Evolutionary conservation across 495 filamentous ascomycete species (phyloP).

Genomic region (Penicillium simplicissimum): DNA sequence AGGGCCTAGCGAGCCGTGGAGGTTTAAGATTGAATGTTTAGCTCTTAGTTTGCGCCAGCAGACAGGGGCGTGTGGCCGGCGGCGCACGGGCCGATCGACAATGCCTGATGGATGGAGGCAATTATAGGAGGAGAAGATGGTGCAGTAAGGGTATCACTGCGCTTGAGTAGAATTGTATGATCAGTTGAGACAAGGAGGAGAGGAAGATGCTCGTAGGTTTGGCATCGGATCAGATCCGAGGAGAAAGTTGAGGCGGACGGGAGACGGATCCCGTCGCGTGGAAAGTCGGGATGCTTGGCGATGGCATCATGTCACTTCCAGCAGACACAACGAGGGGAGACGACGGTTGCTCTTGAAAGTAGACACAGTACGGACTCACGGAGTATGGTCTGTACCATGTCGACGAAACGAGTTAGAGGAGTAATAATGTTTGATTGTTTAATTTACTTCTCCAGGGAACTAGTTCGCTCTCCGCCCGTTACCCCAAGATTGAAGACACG

Average conservation of each 20-base stretch:
- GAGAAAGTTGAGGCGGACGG: neutral
- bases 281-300: conserved; percentile 1
- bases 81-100: conserved; percentile 28
- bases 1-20: neutral
- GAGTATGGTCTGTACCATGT: too few species aligned
- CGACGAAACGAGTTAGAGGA: neutral
- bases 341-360: neutral
- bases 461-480: neutral
- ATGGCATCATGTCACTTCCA: neutral
- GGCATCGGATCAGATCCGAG: neutral
- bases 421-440: neutral
- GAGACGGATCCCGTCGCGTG: neutral
- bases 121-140: neutral
- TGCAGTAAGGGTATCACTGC: neutral
- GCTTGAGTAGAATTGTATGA: neutral
- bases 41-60: conserved; percentile 2
- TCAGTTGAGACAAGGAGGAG: neutral
- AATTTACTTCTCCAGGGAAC: neutral
- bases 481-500: neutral
- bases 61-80: conserved; percentile 13
- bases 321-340: neutral
- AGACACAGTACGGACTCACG: too few species aligned
- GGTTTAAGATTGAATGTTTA: neutral
- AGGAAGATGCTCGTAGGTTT: neutral
- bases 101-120: neutral